A percentile compares a stretch with the other conserved stretches of the same genome.
Conservation (phyloP, 176 grass and related monocot species). For the Miscanthus lutarioriparius region DNA sequence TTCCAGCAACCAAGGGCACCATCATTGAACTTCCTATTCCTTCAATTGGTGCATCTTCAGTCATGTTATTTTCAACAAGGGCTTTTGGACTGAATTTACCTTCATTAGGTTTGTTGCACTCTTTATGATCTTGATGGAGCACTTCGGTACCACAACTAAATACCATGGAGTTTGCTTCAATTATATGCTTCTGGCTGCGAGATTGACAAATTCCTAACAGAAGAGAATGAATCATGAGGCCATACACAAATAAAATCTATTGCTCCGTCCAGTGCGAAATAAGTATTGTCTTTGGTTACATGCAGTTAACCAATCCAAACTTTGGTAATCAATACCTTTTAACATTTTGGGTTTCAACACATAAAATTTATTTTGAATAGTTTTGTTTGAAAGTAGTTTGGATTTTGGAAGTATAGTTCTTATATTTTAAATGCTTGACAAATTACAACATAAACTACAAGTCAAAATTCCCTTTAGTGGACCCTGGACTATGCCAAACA, state of each 20-base stretch:
- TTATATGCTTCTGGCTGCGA: not conserved
- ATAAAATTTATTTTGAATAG: not conserved
- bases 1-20: not conserved
- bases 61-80: not conserved
- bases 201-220: slow-evolving; percentile 22
- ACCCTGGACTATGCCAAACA: not conserved
- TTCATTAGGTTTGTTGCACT: not conserved
- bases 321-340: not conserved
- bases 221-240: not conserved
- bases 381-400: not conserved
- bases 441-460: not conserved
- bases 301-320: not conserved
- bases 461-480: not conserved
- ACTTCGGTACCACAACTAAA: not conserved
- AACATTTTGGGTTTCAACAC: not conserved
- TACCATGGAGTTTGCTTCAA: not conserved
- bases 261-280: not conserved
- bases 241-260: not conserved
- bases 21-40: not conserved
- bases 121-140: slow-evolving; percentile 11
- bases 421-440: too few relatives aligned
- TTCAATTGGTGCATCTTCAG: not conserved
- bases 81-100: not conserved
- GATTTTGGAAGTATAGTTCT: not conserved
- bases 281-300: not conserved